Evolutionary conservation across 331 rosid genomes (phyloP).

Genomic region (Erythrophleum ivorense): DNA sequence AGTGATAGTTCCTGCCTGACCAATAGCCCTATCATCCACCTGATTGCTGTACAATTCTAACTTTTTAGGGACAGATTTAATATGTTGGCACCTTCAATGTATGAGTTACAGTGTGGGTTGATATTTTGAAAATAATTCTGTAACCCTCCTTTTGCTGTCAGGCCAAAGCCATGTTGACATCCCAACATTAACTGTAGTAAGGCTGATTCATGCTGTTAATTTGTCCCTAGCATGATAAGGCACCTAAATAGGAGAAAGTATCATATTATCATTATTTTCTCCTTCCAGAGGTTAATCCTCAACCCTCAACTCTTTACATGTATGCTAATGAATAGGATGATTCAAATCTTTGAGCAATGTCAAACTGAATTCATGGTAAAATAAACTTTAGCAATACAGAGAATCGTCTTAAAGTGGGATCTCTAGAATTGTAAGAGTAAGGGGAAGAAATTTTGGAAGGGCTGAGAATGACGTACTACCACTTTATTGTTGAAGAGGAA

Average conservation of each 20-base stretch:
- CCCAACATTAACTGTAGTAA: not conserved
- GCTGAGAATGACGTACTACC: not conserved
- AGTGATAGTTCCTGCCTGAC: not conserved
- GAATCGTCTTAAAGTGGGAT: constrained; percentile 2
- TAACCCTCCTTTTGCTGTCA: not conserved
- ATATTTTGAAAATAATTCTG: not conserved
- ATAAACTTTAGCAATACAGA: not conserved
- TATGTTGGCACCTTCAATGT: not conserved
- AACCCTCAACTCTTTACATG: not conserved
- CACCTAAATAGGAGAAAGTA: not conserved
- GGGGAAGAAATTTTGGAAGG: not conserved
- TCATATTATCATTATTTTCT: not conserved
- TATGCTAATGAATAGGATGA: not conserved
- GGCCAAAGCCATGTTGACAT: not conserved
- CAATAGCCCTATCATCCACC: not conserved
- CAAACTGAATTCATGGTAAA: not conserved
- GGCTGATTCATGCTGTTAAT: not conserved
- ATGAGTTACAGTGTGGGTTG: not conserved
- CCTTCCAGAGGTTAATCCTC: not conserved
- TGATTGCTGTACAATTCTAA: not conserved
- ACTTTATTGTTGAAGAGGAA: not conserved
- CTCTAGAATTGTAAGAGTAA: not conserved
- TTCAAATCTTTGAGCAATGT: not conserved
- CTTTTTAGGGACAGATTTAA: not conserved
- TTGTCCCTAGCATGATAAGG: not conserved